Evolutionary conservation across 768 basidiomycete genomes (phyloP).

Genomic region (Suillus subalutaceus): DNA sequence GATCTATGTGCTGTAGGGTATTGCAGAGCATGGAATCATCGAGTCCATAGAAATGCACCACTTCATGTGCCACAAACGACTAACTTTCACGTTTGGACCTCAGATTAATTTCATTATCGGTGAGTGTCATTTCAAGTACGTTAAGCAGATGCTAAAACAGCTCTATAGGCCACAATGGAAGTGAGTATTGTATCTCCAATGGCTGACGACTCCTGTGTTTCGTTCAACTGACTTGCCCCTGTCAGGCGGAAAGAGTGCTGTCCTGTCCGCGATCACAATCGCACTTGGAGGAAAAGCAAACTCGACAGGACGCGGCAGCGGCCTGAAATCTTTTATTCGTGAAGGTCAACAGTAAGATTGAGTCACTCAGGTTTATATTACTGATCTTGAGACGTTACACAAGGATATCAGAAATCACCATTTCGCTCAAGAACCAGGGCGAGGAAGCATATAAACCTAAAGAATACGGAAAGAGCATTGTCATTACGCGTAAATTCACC

Average conservation of each 20-base stretch:
- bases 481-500: conserved; percentile 80
- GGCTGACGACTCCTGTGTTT: not conserved
- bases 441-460: conserved; percentile 85
- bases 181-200: conserved; percentile 48
- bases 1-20: conserved; percentile 47
- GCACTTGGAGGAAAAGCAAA: conserved; percentile 92
- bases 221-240: conserved; percentile 7
- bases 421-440: conserved; percentile 87
- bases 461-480: conserved; percentile 85
- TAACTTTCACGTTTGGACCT: conserved; percentile 84
- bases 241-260: conserved; percentile 92
- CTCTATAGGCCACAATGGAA: conserved; percentile 83
- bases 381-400: conserved; percentile 6
- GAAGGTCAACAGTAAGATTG: conserved; percentile 76
- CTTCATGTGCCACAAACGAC: conserved; percentile 94
- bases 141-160: conserved; percentile 8
- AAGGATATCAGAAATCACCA: conserved; percentile 75
- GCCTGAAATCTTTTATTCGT: conserved; percentile 83
- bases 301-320: conserved; percentile 87
- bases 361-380: conserved; percentile 2
- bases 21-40: conserved; percentile 88
- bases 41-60: conserved; percentile 85
- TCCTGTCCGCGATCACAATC: conserved; percentile 89
- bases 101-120: conserved; percentile 98
- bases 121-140: conserved; percentile 31